Evolutionary conservation across 169 alveolate species (phyloP).

Genomic region (Neospora caninum): DNA sequence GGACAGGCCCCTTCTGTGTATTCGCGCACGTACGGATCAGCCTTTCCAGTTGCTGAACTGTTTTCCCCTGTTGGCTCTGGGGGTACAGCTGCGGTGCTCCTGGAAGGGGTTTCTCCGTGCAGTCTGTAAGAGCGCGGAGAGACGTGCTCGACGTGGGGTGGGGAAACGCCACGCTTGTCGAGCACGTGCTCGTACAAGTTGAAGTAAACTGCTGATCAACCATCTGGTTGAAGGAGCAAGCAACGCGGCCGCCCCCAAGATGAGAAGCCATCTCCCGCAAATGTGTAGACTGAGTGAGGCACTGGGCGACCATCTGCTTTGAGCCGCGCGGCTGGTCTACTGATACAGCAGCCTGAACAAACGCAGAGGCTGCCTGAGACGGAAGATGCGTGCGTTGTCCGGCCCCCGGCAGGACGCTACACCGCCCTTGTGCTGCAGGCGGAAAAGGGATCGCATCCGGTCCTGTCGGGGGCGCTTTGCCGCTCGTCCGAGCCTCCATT

Average conservation of each 20-base stretch:
- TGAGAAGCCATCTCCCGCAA: neutral
- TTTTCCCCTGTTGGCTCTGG: neutral
- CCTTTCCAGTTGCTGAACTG: neutral
- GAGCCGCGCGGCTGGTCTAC: constrained; percentile 15
- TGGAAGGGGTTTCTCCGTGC: neutral
- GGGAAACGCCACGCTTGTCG: neutral
- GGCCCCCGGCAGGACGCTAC: constrained; percentile 17
- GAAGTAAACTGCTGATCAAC: neutral
- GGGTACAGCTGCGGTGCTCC: neutral
- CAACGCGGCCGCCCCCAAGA: neutral
- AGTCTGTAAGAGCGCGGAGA: neutral
- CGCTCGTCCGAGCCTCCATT: neutral
- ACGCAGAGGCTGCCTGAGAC: neutral
- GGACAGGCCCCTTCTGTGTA: neutral
- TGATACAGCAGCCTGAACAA: constrained; percentile 7
- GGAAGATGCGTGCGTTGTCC: neutral
- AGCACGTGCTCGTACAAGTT: neutral
- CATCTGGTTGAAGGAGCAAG: neutral
- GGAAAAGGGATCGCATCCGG: neutral
- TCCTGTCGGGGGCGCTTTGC: neutral
- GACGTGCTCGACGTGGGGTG: neutral
- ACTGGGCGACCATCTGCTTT: constrained; percentile 36
- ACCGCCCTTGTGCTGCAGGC: neutral
- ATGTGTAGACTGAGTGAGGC: neutral
- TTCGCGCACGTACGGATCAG: neutral